Evolutionary conservation across 1,284 basidiomycete genomes (phyloP).

Genomic region (Fomes fomentarius): DNA sequence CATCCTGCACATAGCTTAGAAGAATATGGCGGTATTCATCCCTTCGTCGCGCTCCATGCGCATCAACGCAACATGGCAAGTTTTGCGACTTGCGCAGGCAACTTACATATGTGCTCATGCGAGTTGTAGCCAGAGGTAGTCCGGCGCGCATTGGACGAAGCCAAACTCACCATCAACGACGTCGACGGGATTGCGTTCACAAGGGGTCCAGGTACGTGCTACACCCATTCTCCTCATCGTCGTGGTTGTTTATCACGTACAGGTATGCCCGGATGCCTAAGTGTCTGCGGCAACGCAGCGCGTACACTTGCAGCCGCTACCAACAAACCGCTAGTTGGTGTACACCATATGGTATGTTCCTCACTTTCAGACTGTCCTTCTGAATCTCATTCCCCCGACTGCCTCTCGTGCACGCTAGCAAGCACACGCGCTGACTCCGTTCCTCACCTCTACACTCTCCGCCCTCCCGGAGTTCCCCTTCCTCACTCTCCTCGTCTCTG

Average conservation of each 20-base stretch:
- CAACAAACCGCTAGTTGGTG: slow-evolving; percentile 82
- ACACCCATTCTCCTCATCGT: slow-evolving; percentile 15
- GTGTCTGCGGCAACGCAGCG: slow-evolving; percentile 77
- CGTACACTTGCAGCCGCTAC: slow-evolving; percentile 79
- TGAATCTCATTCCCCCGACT: not conserved
- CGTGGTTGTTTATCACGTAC: not conserved
- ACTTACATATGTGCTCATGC: slow-evolving; percentile 2
- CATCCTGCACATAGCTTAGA: slow-evolving; percentile 53
- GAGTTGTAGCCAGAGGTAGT: slow-evolving; percentile 72
- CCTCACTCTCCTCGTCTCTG: slow-evolving; percentile 85
- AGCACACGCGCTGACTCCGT: slow-evolving; percentile 89
- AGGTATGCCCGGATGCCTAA: slow-evolving; percentile 83
- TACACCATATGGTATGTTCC: slow-evolving; percentile 87
- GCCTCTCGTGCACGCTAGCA: slow-evolving; percentile 57
- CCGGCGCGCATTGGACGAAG: slow-evolving; percentile 64
- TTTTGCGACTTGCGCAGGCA: slow-evolving; percentile 7
- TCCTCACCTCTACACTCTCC: slow-evolving; percentile 64
- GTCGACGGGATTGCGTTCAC: slow-evolving; percentile 92
- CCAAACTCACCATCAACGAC: slow-evolving; percentile 58
- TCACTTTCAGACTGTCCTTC: not conserved
- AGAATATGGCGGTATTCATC: slow-evolving; percentile 83
- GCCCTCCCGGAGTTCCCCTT: slow-evolving; percentile 79
- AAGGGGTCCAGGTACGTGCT: slow-evolving; percentile 83
- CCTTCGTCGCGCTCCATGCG: slow-evolving; percentile 71
- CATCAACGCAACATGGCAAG: slow-evolving; percentile 80